A percentile compares a stretch with the other conserved stretches of the same genome.
Evolutionary conservation across 441 rosid species (phyloP).

Genomic region (Jatropha multifida): DNA sequence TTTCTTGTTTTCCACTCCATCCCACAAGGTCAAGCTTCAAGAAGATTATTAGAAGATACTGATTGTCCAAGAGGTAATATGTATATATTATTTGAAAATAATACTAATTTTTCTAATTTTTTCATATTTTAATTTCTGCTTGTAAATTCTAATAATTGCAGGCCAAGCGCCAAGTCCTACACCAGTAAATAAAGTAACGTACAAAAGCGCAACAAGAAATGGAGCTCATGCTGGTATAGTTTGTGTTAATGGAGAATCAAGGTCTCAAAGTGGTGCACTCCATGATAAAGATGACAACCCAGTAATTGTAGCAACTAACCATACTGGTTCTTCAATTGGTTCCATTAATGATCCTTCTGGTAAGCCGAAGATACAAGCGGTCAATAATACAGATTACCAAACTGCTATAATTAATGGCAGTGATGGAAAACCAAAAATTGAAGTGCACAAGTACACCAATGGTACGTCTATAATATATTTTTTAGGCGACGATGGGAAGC

Average conservation of each 20-base stretch:
- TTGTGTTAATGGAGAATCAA: constrained; percentile 1
- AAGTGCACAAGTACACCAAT: constrained; percentile 5
- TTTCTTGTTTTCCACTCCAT: not conserved
- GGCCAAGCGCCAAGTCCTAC: constrained; percentile 1
- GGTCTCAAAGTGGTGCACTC: constrained; percentile 8
- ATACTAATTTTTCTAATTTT: too few species aligned
- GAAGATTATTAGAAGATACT: not conserved
- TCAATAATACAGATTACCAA: not conserved
- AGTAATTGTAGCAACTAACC: not conserved
- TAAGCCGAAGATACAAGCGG: not conserved
- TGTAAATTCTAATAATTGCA: not conserved
- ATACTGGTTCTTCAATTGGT: not conserved
- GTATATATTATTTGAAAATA: too few species aligned
- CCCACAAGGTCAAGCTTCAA: not conserved
- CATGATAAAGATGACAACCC: not conserved
- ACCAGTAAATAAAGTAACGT: not conserved
- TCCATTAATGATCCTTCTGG: not conserved
- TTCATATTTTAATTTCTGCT: not conserved
- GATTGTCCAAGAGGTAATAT: not conserved
- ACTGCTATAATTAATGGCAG: not conserved
- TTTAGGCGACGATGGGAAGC: not conserved
- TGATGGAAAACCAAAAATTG: constrained; percentile 9
- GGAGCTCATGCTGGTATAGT: not conserved
- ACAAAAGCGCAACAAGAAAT: constrained; percentile 3
- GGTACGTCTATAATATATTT: not conserved